Conservation (phyloP, 208 protist species). For the Acanthamoeba culbertsoni region DNA sequence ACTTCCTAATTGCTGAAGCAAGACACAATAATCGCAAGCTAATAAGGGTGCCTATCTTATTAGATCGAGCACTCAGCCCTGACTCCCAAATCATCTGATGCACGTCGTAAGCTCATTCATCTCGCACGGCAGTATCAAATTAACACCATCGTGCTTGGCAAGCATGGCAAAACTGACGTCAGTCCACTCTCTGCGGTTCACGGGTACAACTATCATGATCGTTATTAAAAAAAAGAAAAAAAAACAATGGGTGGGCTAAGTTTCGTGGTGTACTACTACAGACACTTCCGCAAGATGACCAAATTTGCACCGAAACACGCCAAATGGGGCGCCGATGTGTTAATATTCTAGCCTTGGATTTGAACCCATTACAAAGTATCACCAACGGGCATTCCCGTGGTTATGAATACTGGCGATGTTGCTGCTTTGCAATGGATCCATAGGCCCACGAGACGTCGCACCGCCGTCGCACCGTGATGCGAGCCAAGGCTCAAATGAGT, state of each 20-base stretch:
- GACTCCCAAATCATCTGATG: not conserved
- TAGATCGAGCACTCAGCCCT: not conserved
- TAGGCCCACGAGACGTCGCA: too few relatives aligned
- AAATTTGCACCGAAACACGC: not conserved
- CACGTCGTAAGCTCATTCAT: not conserved
- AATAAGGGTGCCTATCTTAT: not conserved
- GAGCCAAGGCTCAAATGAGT: too few relatives aligned
- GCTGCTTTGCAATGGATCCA: not conserved
- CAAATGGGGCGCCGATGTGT: not conserved
- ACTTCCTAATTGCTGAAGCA: not conserved
- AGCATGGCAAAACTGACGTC: not conserved
- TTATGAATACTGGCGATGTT: too few relatives aligned
- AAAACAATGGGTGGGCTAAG: too few relatives aligned
- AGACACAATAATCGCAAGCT: not conserved
- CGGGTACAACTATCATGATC: not conserved
- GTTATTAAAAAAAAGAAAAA: not conserved
- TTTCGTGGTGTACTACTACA: not conserved
- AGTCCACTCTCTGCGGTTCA: not conserved
- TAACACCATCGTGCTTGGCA: not conserved
- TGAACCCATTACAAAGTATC: not conserved
- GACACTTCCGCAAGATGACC: not conserved
- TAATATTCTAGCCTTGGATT: not conserved
- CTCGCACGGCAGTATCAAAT: not conserved
- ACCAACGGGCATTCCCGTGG: too few relatives aligned
- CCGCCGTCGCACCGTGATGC: too few relatives aligned